Conservation (phyloP, 2,329 filamentous ascomycete genomes). For the Epichloe bromicola region DNA sequence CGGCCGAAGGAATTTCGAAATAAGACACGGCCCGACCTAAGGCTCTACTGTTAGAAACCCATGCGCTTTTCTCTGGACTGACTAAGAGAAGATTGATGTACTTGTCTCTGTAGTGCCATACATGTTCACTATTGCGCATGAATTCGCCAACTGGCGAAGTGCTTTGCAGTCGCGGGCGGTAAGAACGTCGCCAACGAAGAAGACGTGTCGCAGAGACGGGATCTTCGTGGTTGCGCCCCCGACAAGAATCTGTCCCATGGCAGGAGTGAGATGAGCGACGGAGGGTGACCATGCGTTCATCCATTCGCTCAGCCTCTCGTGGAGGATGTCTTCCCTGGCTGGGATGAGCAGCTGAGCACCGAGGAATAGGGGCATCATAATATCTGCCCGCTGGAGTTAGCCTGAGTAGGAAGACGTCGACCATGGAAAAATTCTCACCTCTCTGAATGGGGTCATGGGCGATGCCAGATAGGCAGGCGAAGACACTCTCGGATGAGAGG, state of each 20-base stretch:
- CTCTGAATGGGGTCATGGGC: constrained; percentile 59
- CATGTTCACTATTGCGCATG: constrained; percentile 74
- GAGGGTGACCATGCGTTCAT: constrained; percentile 65
- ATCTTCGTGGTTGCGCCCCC: constrained; percentile 70
- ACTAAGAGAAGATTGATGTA: neutral
- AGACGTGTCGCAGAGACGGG: constrained; percentile 60
- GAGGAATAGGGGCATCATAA: constrained; percentile 82
- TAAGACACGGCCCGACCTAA: constrained; percentile 61
- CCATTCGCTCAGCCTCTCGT: constrained; percentile 81
- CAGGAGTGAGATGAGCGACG: constrained; percentile 81
- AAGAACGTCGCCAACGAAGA: constrained; percentile 86
- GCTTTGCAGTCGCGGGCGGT: constrained; percentile 48
- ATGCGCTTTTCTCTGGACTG: no score
- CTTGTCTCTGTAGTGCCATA: constrained; percentile 78
- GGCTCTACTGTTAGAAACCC: no score
- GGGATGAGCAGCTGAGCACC: constrained; percentile 71
- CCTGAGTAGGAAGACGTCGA: neutral
- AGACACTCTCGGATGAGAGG: constrained; percentile 57
- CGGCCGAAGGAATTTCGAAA: constrained; percentile 59
- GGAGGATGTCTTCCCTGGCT: constrained; percentile 70
- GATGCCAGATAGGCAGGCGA: constrained; percentile 77
- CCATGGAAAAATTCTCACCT: constrained; percentile 24
- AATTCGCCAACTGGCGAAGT: constrained; percentile 65
- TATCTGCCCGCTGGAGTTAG: constrained; percentile 34
- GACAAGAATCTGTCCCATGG: constrained; percentile 92